Evolutionary conservation across 2,329 filamentous ascomycete species (phyloP).

Genomic region (Coniochaeta prunicola): DNA sequence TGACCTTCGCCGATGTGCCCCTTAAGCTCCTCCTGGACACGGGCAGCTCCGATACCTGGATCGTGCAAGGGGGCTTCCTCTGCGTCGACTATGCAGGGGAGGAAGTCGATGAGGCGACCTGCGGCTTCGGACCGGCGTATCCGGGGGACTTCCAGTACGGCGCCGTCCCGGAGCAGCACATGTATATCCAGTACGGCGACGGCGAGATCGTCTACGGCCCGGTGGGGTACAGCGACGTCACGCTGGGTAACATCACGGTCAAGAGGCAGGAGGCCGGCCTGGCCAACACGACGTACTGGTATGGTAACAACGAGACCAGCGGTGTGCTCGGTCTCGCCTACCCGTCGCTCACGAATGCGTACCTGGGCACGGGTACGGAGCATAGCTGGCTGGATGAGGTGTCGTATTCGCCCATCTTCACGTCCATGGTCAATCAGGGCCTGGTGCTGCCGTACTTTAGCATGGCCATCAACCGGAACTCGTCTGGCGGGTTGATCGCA

Average conservation of each 20-base stretch:
- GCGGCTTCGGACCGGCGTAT: conserved; percentile 32
- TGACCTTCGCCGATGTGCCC: conserved; percentile 16
- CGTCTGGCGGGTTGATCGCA: conserved; percentile 34
- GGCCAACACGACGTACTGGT: conserved; percentile 42
- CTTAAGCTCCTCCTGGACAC: conserved; percentile 37
- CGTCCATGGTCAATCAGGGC: conserved; percentile 38
- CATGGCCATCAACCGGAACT: conserved; percentile 39
- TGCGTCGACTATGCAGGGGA: conserved; percentile 31
- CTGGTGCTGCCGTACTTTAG: conserved; percentile 37
- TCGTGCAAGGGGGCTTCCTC: conserved; percentile 29
- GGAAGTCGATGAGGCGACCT: conserved; percentile 20
- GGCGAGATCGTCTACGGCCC: conserved; percentile 39
- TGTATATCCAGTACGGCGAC: conserved; percentile 39
- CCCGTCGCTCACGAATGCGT: conserved; percentile 41
- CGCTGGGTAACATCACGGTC: conserved; percentile 36
- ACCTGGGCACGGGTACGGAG: conserved; percentile 29
- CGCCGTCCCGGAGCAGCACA: conserved; percentile 32
- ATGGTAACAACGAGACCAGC: conserved; percentile 43
- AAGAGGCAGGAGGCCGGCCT: conserved; percentile 38
- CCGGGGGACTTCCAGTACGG: conserved; percentile 32
- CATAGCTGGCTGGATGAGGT: conserved; percentile 29
- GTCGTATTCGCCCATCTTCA: conserved; percentile 41
- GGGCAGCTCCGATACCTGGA: conserved; percentile 46
- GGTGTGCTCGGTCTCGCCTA: conserved; percentile 45
- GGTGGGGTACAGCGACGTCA: conserved; percentile 38